Conservation (phyloP, 108 stramenopile genomes). For the Asterionellopsis glacialis region DNA sequence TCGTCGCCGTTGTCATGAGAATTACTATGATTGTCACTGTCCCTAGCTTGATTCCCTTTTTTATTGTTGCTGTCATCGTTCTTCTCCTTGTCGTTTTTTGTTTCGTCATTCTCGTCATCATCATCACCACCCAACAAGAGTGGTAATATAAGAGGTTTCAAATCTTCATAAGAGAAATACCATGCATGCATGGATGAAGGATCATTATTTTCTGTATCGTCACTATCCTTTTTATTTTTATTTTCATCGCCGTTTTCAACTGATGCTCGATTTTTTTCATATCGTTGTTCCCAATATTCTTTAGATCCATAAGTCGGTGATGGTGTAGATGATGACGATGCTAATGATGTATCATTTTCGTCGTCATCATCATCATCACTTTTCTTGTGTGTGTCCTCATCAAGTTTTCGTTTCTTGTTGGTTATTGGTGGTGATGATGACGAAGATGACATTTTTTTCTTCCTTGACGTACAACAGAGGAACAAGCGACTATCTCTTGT, state of each 20-base stretch:
- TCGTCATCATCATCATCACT: too few relatives aligned
- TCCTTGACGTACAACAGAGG: too few relatives aligned
- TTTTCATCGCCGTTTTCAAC: not conserved
- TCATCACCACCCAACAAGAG: conserved; percentile 49
- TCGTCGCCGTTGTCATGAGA: conserved; percentile 31
- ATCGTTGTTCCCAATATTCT: conserved; percentile 76
- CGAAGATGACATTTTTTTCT: too few relatives aligned
- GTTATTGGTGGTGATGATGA: too few relatives aligned
- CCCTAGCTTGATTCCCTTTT: conserved; percentile 13
- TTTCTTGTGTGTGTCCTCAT: too few relatives aligned
- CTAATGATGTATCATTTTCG: too few relatives aligned
- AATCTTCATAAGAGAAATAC: conserved; percentile 80
- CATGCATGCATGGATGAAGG: conserved; percentile 58
- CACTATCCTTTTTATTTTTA: conserved; percentile 4
- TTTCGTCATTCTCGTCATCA: not conserved
- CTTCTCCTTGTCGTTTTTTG: conserved; percentile 17
- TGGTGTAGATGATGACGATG: not conserved
- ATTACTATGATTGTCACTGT: conserved; percentile 19
- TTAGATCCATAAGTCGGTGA: conserved; percentile 59
- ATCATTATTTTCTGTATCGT: conserved; percentile 28
- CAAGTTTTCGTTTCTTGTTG: too few relatives aligned
- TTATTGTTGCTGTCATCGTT: conserved; percentile 20
- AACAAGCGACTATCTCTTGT: too few relatives aligned
- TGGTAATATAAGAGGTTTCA: conserved; percentile 64
- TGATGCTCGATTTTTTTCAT: conserved; percentile 21